A percentile compares a stretch with the other conserved stretches of the same genome.
These are phyloP conservation scores for Claviceps spartinae DNA, from an alignment of 2,329 filamentous ascomycete genomes.

Conservation along the genomic window DNA sequence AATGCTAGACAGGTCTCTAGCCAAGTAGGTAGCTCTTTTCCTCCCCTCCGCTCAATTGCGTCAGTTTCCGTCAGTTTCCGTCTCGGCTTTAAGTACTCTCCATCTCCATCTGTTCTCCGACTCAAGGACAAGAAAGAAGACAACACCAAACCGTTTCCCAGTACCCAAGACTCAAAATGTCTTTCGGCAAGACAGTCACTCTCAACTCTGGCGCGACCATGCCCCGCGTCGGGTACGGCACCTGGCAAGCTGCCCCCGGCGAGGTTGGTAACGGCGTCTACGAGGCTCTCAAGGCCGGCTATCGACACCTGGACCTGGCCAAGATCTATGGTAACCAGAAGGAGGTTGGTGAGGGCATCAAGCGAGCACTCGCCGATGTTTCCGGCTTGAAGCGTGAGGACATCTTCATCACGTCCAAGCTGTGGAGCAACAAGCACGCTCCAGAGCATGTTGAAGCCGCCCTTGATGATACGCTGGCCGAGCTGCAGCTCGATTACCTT, in stretches of 20 bases:
- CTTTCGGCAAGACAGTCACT: conserved; percentile 40
- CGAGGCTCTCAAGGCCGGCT: conserved; percentile 47
- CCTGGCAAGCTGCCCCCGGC: conserved; percentile 53
- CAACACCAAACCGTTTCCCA: not conserved
- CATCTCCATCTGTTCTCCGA: not conserved
- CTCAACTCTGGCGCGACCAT: conserved; percentile 54
- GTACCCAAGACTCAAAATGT: conserved; percentile 32
- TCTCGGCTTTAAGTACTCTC: not conserved
- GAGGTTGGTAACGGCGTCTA: conserved; percentile 53
- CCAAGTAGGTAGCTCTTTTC: not conserved
- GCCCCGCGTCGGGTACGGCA: conserved; percentile 45
- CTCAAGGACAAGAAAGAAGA: not conserved
- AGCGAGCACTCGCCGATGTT: conserved; percentile 29
- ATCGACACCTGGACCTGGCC: conserved; percentile 45
- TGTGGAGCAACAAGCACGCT: conserved; percentile 46
- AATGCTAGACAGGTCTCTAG: not conserved
- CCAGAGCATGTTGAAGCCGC: conserved; percentile 45
- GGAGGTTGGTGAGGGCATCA: conserved; percentile 43
- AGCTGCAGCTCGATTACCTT: conserved; percentile 43
- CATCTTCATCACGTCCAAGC: conserved; percentile 55
- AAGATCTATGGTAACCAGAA: conserved; percentile 51
- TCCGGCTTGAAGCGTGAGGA: conserved; percentile 39
- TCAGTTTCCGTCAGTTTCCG: not conserved
- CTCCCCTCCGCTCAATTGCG: not conserved
- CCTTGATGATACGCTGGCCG: conserved; percentile 40